Base-by-base conservation (phyloP, 192 early-diverging fungal species). In the Paraglomus brasilianum region DNA sequence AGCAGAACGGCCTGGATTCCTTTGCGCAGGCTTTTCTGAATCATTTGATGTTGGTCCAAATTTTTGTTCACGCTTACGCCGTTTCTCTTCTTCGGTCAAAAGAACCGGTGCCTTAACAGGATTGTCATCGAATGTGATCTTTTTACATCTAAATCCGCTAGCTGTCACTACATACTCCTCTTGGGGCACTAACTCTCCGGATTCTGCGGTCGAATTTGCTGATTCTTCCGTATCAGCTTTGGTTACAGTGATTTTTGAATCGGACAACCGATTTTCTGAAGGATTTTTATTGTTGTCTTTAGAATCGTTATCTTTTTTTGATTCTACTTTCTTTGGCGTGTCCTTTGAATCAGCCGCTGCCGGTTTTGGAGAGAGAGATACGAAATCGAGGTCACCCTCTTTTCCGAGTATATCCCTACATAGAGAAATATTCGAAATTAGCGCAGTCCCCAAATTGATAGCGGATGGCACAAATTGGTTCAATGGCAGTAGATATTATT, bases 11-110 rank as follows among this genome's bases (percentile, higher is more conserved):
- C n/a, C n/a, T n/a, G n/a, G n/a, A n/a, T n/a, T n/a, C n/a, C n/a
- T n/a, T n/a, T n/a, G n/a, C n/a, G n/a, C n/a, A n/a, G n/a, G n/a
- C n/a, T 81, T 83, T 43, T 78, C 79, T 10, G 78, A 60, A 40
- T 87, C 83, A 15, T 72, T 75, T 21, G 83, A 47, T 58, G 75
- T 70, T 30, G 77, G 72, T 24, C 83, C 83, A 70, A 85, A 84
- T 30, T 82, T 72, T 4, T 75, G 75, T 17, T 74, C 78, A 70
- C 78, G 72, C 51, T 77, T 82, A 51, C 83, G 74, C 69, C 74
- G 72, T 66, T 84, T 78, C 39, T 71, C 66, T 51, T 84, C 80
- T 9, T 73, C 67, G 63, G 64, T 73, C 45, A 80, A 43, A n/a
- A 49, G 45, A 42, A 66, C 52, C 17, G 66, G 21, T 36, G 69